These are phyloP conservation scores for Kluyveromyces wickerhamii DNA, from an alignment of 805 yeast species.

Conservation along the genomic window DNA sequence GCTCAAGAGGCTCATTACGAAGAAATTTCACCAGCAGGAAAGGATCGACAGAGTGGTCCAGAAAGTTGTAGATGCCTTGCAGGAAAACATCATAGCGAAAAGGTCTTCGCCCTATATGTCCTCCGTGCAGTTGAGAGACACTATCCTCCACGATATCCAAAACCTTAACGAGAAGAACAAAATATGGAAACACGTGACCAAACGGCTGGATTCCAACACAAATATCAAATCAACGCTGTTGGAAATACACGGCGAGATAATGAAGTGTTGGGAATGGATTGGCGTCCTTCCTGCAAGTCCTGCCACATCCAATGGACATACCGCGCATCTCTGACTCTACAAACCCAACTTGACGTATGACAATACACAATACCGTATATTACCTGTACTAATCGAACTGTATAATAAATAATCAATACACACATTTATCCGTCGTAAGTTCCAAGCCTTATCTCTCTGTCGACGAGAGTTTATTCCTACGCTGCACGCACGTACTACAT, in stretches of 20 bases:
- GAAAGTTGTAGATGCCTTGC: conserved; percentile 44
- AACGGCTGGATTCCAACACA: conserved; percentile 53
- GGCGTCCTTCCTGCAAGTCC: conserved; percentile 31
- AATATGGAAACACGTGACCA: conserved; percentile 53
- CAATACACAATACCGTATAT: too few relatives aligned
- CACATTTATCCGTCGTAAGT: too few relatives aligned
- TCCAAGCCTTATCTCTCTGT: too few relatives aligned
- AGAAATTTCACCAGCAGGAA: conserved; percentile 32
- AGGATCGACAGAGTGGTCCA: conserved; percentile 39
- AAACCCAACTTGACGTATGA: too few relatives aligned
- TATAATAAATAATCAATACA: too few relatives aligned
- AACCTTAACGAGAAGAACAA: conserved; percentile 31
- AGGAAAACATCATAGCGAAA: conserved; percentile 35
- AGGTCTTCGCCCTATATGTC: conserved; percentile 45
- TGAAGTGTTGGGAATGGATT: conserved; percentile 85
- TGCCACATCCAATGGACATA: too few relatives aligned
- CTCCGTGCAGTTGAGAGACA: conserved; percentile 65
- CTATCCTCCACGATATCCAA: conserved; percentile 35
- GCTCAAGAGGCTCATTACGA: conserved; percentile 31
- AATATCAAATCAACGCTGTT: conserved; percentile 53
- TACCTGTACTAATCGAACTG: too few relatives aligned
- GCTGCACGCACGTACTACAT: too few relatives aligned
- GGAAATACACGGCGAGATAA: conserved; percentile 81
- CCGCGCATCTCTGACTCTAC: too few relatives aligned
- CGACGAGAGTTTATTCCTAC: too few relatives aligned